Percentiles rank a stretch among this genome's conserved stretches.
phyloP scores from a whole-genome alignment of 2,329 filamentous ascomycete species.

The Paraphoma sp. region DNA sequence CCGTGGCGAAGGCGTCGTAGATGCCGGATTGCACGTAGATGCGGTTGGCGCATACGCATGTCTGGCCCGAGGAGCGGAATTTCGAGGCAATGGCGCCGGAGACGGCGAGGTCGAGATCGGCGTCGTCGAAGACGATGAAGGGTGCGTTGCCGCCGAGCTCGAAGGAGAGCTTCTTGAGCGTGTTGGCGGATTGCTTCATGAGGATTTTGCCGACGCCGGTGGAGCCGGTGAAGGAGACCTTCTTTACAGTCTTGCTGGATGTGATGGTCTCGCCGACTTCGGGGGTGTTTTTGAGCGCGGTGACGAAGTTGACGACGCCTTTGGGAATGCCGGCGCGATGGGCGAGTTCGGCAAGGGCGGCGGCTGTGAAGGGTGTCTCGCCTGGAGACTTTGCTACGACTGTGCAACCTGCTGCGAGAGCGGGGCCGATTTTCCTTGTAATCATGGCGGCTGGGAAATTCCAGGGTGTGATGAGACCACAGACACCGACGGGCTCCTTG shows the following conservation, averaged over 20 bases:
- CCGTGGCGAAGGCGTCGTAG: constrained; percentile 75
- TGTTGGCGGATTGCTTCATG: constrained; percentile 87
- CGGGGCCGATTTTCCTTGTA: constrained; percentile 63
- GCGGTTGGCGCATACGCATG: constrained; percentile 81
- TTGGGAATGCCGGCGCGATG: constrained; percentile 86
- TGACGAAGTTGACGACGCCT: constrained; percentile 90
- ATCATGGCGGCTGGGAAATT: constrained; percentile 71
- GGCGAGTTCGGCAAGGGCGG: constrained; percentile 86
- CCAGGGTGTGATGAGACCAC: constrained; percentile 83
- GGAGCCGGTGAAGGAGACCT: constrained; percentile 90
- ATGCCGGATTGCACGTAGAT: constrained; percentile 80
- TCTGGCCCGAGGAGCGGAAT: constrained; percentile 94
- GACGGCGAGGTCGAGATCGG: constrained; percentile 85
- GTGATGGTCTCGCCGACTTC: constrained; percentile 80
- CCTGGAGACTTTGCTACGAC: constrained; percentile 90
- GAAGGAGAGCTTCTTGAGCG: constrained; percentile 85
- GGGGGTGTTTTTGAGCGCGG: constrained; percentile 77
- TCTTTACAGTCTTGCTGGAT: constrained; percentile 77
- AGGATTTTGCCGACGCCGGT: constrained; percentile 74
- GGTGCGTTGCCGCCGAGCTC: constrained; percentile 95
- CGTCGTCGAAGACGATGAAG: constrained; percentile 96
- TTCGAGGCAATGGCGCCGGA: constrained; percentile 84
- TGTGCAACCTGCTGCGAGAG: constrained; percentile 92
- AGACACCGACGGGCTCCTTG: constrained; percentile 85
- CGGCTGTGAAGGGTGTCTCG: constrained; percentile 90